A percentile compares a stretch with the other conserved stretches of the same genome.
These are phyloP conservation scores for Hebeloma cylindrosporum DNA, from an alignment of 768 basidiomycete species.

Conservation along the genomic window DNA sequence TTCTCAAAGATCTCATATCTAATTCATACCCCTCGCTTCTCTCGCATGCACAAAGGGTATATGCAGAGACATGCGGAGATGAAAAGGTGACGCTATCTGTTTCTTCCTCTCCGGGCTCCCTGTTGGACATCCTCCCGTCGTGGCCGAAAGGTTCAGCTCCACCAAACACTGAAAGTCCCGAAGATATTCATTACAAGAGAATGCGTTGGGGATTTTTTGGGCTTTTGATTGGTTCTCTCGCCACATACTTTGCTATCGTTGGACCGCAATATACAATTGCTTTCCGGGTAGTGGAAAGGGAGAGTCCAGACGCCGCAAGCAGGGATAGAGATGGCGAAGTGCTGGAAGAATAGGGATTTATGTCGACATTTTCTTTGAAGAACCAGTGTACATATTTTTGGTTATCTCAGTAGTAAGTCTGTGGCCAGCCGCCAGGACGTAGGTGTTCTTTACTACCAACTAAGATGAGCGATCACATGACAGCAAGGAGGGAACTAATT, in stretches of 20 bases:
- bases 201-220: constrained; percentile 57
- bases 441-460: too few species aligned
- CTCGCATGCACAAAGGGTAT: constrained; percentile 57
- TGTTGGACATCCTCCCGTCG: constrained; percentile 43
- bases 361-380: too few species aligned
- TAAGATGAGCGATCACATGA: too few species aligned
- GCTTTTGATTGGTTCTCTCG: constrained; percentile 42
- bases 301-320: constrained; percentile 6
- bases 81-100: constrained; percentile 17
- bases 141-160: constrained; percentile 19
- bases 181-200: constrained; percentile 47
- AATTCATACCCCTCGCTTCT: constrained; percentile 59
- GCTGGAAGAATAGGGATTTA: too few species aligned
- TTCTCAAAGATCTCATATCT: constrained; percentile 52
- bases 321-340: constrained; percentile 12
- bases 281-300: constrained; percentile 10
- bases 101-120: constrained; percentile 24
- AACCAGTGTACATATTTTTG: too few species aligned
- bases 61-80: constrained; percentile 25
- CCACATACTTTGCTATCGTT: constrained; percentile 36
- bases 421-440: too few species aligned
- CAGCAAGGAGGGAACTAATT: too few species aligned
- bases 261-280: constrained; percentile 15
- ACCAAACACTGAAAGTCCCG: constrained; percentile 29
- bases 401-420: too few species aligned